Evolutionary conservation across 176 grass and related monocot genomes (phyloP), one percentile per base, ranked within the genome.

Genomic region (Puccinellia tenuiflora): DNA sequence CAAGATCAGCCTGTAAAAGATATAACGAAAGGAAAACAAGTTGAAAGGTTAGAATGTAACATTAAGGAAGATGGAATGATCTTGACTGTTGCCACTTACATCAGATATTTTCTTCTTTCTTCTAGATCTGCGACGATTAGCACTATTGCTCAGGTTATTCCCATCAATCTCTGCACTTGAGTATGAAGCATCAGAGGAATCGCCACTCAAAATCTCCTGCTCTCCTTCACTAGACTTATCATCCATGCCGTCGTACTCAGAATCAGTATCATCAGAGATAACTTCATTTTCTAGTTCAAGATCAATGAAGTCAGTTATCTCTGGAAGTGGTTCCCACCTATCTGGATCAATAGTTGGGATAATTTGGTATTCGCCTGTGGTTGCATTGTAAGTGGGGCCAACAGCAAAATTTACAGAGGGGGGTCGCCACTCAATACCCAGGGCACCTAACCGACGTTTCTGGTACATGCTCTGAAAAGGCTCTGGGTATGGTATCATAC

Each of bases 391-490:
- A 79, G 88, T 95, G 81, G 96, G 96, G 25, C 96, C 96, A 83
- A 95, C 82, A 26, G 91, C 91, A 91, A 98, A 95, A 65, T 95
- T 88, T 59, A 98, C 85, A 42, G 92, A 80, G 16, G 91, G 93
- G 63, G 96, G 91, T 25, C 92, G 87, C 96, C 96, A 98, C 83
- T 98, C 96, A 28, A 93, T 63, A 86, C 96, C 96, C 57, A 98
- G 60, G 60, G 89, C 90, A 76, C 96, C 96, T 69, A 95, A 84
- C 45, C 96, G 90, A 4, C 91, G 92, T 76, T 85, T 88, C 85
- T 98, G 96, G 80, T 91, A 98, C 87, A 93, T 93, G 90, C 86
- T 95, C 83, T 98, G 96, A 78, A 91, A 98, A 51, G 92, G 91
- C 80, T 98, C 96, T 63, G 92, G 87, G 79, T 98, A 98, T 54